Evolutionary conservation across 768 basidiomycete genomes (phyloP), one percentile per base, ranked within the genome.

Genomic region (Tylopilus cervinicoccineus): DNA sequence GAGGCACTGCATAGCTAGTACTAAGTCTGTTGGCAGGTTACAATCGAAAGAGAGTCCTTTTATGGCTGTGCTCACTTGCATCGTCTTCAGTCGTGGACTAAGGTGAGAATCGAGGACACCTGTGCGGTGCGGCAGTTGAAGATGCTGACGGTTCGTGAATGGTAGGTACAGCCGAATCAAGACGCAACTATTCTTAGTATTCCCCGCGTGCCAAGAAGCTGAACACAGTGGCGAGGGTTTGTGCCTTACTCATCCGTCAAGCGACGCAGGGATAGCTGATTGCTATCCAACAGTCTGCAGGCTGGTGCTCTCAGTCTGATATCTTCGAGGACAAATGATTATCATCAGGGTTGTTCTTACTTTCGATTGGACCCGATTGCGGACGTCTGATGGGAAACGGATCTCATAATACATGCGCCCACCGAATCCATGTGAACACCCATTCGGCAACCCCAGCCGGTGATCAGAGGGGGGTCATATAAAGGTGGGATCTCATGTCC

Each of bases 401-500:
- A 48, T 60, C 48, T 47, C 29, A 29, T 45, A 6, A 17, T n/a
- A 23, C 7, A 13, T 22, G 13, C 29, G 31, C 17, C 34, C 31
- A 16, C 31, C 32, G 29, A 7, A n/a, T 22, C 16, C 40, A 51
- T 24, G 31, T 20, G 20, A 45, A 48, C 19, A 19, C 38, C 24
- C 28, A 27, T 58, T 53, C 41, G 29, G 56, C 55, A 56, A 48
- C 27, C 28, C 6, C 17, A 19, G 19, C 17, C 10, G 2, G 11
- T 48, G 33, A 10, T 37, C 44, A 20, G 11, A 11, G n/a, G n/a
- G 6, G 28, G 16, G 13, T 17, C 29, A 27, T 52, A 63, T 67
- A 69, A 58, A 65, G 16, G 11, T 27, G 22, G 37, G 10, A 39
- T 34, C 47, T 20, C 22, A 23, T 37, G 19, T 38, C 37, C 38